Evolutionary conservation across 352 stramenopile species (phyloP), one percentile per base, ranked within the genome.

Genomic region (Phytopythium vexans): DNA sequence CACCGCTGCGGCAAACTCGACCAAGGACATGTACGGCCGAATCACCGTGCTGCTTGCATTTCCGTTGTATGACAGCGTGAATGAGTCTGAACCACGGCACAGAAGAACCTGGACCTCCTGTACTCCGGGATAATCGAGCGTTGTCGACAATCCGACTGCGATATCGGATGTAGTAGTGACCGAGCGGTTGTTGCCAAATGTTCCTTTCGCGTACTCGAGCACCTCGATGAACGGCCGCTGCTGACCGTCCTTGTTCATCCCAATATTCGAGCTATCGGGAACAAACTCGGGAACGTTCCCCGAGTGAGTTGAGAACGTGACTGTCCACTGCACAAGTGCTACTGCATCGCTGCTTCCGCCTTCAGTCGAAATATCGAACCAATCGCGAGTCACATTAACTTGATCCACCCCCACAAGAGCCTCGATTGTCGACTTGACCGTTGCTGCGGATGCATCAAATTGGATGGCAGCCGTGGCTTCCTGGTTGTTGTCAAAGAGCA

Each of bases 341-440:
- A 75, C 42, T 3, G 76, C 54, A 8, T 68, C 70, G 0, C 52
- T 55, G 6, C 57, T 57, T 8, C 54, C 60, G 0, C 54, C 54
- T 41, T 91, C 77, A 0, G 63, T 81, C 6, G 68, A 72, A 2
- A 89, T 52, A 15, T 83, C 74, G 48, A 94, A 75, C 72, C 78
- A 86, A 47, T 92, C 84, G 6, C 80, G 69, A 8, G 52, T 82
- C 12, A 98, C 89, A 4, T 54, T 75, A 38, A 98, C 76, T 41
- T 79, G 56, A 35, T 92, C 88, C 31, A 97, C 74, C 1, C 78
- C 86, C 6, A 70, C 62, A 1, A 98, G 72, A 5, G 58, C 64
- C 46, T 97, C 79, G 4, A 98, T 65, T 0, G 87, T 85, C 33
- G 44, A 57, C 31, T 93, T 55, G 1, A 98, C 52, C 2, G 56